Percentiles rank a stretch among this genome's conserved stretches.
Conservation (phyloP, 2,329 filamentous ascomycete species). For the Botrytis tulipae region DNA sequence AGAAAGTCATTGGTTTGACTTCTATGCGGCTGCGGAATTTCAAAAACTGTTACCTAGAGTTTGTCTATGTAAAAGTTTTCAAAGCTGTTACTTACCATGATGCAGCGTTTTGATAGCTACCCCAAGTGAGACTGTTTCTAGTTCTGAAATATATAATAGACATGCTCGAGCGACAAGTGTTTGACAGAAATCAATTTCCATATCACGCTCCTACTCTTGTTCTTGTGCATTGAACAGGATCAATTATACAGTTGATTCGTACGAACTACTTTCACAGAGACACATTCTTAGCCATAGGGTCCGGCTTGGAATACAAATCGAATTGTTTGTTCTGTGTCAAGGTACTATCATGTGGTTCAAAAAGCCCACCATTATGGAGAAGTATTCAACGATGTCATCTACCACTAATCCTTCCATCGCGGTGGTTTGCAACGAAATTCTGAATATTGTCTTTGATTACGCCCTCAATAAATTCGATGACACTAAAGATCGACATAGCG, state of each 20-base stretch:
- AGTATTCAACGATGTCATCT: not conserved
- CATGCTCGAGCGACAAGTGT: not conserved
- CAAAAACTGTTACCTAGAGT: not conserved
- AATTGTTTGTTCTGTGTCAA: not conserved
- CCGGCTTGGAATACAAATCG: not conserved
- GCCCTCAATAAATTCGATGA: not conserved
- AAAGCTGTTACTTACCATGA: too few species aligned
- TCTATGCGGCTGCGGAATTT: not conserved
- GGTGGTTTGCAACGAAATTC: not conserved
- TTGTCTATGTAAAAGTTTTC: not conserved
- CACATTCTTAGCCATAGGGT: not conserved
- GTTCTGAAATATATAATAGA: not conserved
- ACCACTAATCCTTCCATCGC: not conserved
- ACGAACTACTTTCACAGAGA: not conserved
- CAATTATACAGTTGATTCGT: not conserved
- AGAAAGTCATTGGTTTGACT: not conserved
- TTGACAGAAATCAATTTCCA: not conserved
- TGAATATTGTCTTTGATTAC: not conserved
- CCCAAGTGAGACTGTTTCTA: not conserved
- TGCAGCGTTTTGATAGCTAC: not conserved
- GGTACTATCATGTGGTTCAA: not conserved
- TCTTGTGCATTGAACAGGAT: not conserved
- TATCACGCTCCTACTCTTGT: not conserved
- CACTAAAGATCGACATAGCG: not conserved
- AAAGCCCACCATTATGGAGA: not conserved